Base-by-base conservation (phyloP, 345 rosid species). In the sweet orange (Citrus sinensis) region DNA sequence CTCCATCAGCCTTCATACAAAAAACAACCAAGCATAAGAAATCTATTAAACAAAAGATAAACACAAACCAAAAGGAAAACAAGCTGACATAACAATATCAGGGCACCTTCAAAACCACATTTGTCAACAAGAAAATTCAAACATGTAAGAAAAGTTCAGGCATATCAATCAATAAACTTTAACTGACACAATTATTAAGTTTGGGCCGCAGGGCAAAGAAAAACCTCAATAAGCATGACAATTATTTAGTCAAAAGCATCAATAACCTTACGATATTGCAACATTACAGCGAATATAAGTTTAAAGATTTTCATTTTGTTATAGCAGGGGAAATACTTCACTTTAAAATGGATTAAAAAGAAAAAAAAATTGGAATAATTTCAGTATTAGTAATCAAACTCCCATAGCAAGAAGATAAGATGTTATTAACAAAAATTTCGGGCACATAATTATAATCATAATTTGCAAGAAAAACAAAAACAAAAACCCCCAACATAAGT, bases 1-100 rank as follows among this genome's bases (percentile, higher is more conserved):
- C 73, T 74, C 98, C 94, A 81, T 93, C 95, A 40, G 94, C 98
- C 94, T 93, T 81, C 84, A 82, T 20, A 80, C 64, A 65, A 73
- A 69, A 69, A 77, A 78, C 65, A 54, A 67, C 17, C 75, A 67
- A 66, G 35, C 37, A 58, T 49, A 58, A 32, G 67, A 55, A 6
- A 77, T 64, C 75, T 67, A 74, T 69, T 16, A 49, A 30, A 13
- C 25, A 76, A 37, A 54, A 34, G 13, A 1, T 74, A 46, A 46
- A 16, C 51, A 46, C 17, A 46, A 46, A 13, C 19, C 17, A 24
- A 35, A 74, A 62, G 25, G 46, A 74, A 35, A 39, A 13, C 39
- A 74, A 27, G 49, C 25, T n/a, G 10, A 63, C 29, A 37, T 13
- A 59, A 37, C 2, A 8, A 60, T 60, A 24, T 64, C 61, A 13